Evolutionary conservation across 2,329 filamentous ascomycete genomes (phyloP).

Genomic region (Alternaria alternata): DNA sequence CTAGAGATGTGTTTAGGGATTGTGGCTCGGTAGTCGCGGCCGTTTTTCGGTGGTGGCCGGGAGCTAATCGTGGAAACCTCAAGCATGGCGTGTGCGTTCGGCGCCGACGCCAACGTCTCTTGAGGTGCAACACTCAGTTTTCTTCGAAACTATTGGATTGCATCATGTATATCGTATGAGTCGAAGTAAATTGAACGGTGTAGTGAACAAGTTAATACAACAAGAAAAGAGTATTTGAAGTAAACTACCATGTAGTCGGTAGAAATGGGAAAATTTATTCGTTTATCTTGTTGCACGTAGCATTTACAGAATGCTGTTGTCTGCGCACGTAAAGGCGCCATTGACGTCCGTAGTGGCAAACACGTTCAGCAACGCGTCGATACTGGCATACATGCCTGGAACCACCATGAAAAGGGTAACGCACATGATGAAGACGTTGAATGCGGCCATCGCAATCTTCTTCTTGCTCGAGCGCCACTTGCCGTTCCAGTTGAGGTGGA

Average conservation of each 20-base stretch:
- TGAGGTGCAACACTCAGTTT: background rate
- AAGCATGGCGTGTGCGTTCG: background rate
- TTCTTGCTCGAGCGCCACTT: conserved; percentile 30
- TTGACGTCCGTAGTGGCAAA: conserved; percentile 40
- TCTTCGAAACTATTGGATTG: background rate
- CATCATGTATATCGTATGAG: background rate
- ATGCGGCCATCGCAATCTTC: conserved; percentile 29
- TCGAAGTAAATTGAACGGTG: background rate
- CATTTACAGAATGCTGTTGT: conserved; percentile 35
- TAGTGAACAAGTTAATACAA: background rate
- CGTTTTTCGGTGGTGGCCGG: background rate
- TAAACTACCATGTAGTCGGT: background rate
- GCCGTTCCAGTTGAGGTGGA: conserved; percentile 39
- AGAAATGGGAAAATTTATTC: background rate
- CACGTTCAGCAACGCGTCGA: conserved; percentile 28
- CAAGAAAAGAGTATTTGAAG: background rate
- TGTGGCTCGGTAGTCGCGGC: background rate
- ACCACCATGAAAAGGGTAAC: conserved; percentile 36
- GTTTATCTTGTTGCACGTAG: background rate
- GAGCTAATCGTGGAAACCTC: background rate
- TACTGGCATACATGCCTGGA: conserved; percentile 39
- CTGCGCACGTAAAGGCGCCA: conserved; percentile 40
- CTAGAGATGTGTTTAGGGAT: background rate
- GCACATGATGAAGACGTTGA: conserved; percentile 34
- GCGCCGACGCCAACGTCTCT: background rate